Evolutionary conservation across 352 stramenopile species (phyloP), one percentile per base, ranked within the genome.

Genomic region (Phytopythium mirpurense): DNA sequence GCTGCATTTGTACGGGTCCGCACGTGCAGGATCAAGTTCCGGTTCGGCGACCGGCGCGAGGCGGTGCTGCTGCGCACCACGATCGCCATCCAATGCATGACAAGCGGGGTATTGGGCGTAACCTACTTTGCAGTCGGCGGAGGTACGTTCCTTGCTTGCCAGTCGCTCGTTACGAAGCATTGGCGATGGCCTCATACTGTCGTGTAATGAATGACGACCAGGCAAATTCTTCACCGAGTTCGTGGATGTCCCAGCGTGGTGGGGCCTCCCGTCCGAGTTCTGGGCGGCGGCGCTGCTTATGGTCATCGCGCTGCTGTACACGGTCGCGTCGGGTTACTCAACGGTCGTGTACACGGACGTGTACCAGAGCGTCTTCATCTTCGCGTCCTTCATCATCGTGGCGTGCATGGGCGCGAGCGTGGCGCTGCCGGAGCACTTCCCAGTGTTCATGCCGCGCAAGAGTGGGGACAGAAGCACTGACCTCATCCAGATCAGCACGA

Each of bases 291-390:
- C 63, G 10, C 60, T 83, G 27, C 67, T 91, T 48, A 91, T 91
- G 81, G 40, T 64, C 12, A 54, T 89, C 29, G 78, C 74, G 12
- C 68, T 91, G 36, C 34, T 86, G 27, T 91, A 91, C 63, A 91
- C 81, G 1, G 67, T 91, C 49, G 74, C 74, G 4, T 75, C 81
- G 5, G 81, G 81, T 0, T 91, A 76, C 59, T 83, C 78, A 35
- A 87, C 81, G 2, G 76, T 89, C 32, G 81, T 91, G 46, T 88
- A 86, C 72, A 91, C 81, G 24, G 81, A 91, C 36, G 78, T 91
- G 29, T 91, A 91, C 55, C 81, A 91, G 64, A 89, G 78, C 35
- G 24, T 89, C 24, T 91, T 91, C 52, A 90, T 91, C 62, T 91
- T 88, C 57, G 63, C 69, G 40, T 89, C 81, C 4, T 91, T 91